Evolutionary conservation across 345 rosid genomes (phyloP).

Genomic region (Citrus maxima): DNA sequence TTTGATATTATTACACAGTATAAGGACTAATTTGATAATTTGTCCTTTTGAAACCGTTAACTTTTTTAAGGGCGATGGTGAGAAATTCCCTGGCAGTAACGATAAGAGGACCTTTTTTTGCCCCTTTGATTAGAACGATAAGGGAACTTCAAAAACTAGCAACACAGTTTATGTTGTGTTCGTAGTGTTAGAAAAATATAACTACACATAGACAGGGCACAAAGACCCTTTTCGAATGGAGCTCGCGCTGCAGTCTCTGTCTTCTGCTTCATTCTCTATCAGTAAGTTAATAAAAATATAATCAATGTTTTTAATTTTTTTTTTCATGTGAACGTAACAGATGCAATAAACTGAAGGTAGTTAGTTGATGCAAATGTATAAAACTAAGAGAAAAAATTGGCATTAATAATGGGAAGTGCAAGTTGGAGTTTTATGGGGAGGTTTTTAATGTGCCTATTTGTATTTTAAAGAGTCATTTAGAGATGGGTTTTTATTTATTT

Average conservation of each 20-base stretch:
- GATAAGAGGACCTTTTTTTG: background rate
- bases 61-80: slow-evolving; percentile 5
- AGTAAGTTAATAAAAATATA: slow-evolving; percentile 19
- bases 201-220: background rate
- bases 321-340: background rate
- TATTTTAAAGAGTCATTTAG: background rate
- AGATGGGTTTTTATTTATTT: slow-evolving; percentile 13
- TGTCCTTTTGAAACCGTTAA: background rate
- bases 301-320: background rate
- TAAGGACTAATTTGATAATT: background rate
- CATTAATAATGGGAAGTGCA: slow-evolving; percentile 15
- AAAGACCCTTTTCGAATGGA: slow-evolving; percentile 23
- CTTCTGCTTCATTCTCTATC: slow-evolving; percentile 22
- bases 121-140: too few relatives aligned
- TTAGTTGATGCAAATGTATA: slow-evolving; percentile 17
- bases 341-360: background rate
- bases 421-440: slow-evolving; percentile 11
- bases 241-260: slow-evolving; percentile 23
- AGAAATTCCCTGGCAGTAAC: background rate
- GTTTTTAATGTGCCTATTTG: background rate
- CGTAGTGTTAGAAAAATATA: too few relatives aligned
- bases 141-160: background rate
- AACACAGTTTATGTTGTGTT: background rate
- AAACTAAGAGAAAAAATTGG: background rate
- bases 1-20: background rate